phyloP scores from a whole-genome alignment of 176 grass and related monocot species.

The Aegilops tauschii region DNA sequence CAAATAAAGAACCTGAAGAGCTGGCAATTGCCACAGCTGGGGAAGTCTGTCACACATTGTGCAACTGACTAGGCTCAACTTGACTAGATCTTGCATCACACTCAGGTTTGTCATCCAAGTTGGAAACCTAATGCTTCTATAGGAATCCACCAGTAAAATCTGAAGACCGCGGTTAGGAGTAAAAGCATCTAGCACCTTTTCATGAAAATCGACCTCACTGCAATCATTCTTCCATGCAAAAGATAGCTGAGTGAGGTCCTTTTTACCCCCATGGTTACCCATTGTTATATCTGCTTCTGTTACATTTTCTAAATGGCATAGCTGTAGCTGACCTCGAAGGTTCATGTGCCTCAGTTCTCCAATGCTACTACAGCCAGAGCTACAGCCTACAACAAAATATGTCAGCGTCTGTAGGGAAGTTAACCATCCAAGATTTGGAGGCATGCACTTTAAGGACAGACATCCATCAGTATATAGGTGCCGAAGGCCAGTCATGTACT shows the following conservation, averaged over 20 bases:
- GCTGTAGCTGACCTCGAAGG: not conserved
- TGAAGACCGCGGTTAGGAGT: not conserved
- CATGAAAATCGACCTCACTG: not conserved
- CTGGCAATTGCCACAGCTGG: not conserved
- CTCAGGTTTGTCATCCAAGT: not conserved
- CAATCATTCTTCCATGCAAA: not conserved
- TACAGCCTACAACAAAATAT: not conserved
- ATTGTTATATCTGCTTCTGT: not conserved
- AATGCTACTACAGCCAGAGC: not conserved
- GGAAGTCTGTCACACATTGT: not conserved
- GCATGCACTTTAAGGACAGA: not conserved
- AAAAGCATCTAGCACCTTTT: slow-evolving; percentile 6
- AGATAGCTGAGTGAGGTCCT: not conserved
- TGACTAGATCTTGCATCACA: not conserved
- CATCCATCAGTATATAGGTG: not conserved
- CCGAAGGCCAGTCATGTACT: not conserved
- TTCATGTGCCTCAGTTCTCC: not conserved
- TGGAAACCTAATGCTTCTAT: not conserved
- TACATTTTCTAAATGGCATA: not conserved
- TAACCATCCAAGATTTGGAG: not conserved
- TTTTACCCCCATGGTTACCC: not conserved
- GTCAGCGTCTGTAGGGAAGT: not conserved
- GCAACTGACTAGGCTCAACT: not conserved
- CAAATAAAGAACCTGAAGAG: slow-evolving; percentile 6
- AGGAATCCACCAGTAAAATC: not conserved